phyloP scores from a whole-genome alignment of 192 early-diverging fungal species.

The Podila epigama region DNA sequence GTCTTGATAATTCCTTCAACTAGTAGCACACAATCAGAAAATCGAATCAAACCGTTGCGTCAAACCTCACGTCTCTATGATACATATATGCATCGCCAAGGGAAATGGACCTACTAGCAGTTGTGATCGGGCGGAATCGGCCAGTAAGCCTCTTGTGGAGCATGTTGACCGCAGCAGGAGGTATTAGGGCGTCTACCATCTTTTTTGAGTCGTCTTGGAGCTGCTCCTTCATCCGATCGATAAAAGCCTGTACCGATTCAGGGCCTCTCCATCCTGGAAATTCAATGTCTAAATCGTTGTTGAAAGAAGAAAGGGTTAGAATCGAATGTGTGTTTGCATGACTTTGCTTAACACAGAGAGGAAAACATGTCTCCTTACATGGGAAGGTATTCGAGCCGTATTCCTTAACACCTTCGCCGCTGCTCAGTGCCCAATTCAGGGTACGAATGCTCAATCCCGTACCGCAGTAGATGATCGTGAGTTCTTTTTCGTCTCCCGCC shows the following conservation, averaged over 20 bases:
- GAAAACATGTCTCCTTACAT: neutral
- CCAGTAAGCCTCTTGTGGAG: conserved; percentile 16
- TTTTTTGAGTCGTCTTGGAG: conserved; percentile 2
- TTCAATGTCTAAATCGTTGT: conserved; percentile 2
- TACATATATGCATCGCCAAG: too few relatives aligned
- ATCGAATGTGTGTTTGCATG: too few relatives aligned
- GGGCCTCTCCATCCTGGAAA: conserved; percentile 20
- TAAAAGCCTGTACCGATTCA: conserved; percentile 1
- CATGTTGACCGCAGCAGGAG: conserved; percentile 12
- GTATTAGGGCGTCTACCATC: conserved; percentile 10
- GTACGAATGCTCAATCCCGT: conserved; percentile 18
- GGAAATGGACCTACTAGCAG: too few relatives aligned
- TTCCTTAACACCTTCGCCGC: conserved; percentile 6
- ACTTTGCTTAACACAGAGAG: too few relatives aligned
- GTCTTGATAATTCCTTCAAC: conserved; percentile 19
- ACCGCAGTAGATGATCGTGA: conserved; percentile 23
- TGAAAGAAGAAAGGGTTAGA: neutral
- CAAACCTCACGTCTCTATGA: too few relatives aligned
- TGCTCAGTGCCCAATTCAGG: conserved; percentile 14
- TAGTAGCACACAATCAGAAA: too few relatives aligned
- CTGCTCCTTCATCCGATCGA: conserved; percentile 2
- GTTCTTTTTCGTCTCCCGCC: conserved; percentile 7
- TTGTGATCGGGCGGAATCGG: conserved; percentile 6
- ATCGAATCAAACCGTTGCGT: too few relatives aligned
- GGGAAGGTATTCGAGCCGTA: neutral